phyloP scores from a whole-genome alignment of 495 filamentous ascomycete genomes.

The Daldinia loculata region DNA sequence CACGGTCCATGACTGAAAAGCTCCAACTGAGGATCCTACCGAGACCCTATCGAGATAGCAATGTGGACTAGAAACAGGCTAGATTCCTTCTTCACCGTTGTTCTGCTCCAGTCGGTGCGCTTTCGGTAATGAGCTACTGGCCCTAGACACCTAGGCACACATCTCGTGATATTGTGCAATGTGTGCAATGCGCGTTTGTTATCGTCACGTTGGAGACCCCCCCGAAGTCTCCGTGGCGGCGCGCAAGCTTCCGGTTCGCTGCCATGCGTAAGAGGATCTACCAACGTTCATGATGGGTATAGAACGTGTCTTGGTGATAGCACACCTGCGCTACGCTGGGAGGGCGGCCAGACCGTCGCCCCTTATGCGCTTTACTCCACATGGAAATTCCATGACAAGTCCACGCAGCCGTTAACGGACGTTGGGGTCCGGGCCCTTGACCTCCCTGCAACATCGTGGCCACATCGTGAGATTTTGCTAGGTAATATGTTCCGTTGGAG shows the following conservation, averaged over 20 bases:
- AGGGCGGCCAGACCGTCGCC: conserved; percentile 31
- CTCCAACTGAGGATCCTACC: conserved; percentile 16
- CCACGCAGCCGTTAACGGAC: conserved; percentile 45
- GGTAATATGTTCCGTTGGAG: conserved; percentile 35
- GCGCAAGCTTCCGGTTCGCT: conserved; percentile 45
- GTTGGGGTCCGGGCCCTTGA: conserved; percentile 27
- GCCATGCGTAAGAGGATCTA: conserved; percentile 28
- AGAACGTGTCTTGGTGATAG: conserved; percentile 27
- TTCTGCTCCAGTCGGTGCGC: conserved; percentile 35
- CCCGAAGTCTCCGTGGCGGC: conserved; percentile 28
- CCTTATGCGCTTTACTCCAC: conserved; percentile 42
- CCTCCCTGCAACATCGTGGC: conserved; percentile 38
- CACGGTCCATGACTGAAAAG: background rate
- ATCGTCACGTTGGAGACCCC: conserved; percentile 32
- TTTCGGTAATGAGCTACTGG: conserved; percentile 40
- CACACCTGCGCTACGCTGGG: conserved; percentile 35
- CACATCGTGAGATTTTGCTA: conserved; percentile 39
- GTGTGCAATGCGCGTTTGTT: conserved; percentile 7
- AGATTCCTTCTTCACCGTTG: conserved; percentile 36
- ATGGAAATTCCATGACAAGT: conserved; percentile 43
- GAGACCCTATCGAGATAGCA: conserved; percentile 22
- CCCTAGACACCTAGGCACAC: conserved; percentile 12
- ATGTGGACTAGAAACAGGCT: conserved; percentile 27
- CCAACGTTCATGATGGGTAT: conserved; percentile 29
- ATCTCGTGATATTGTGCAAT: conserved; percentile 45